phyloP scores from a whole-genome alignment of 495 filamentous ascomycete genomes.

The Ascobolus immersus region DNA sequence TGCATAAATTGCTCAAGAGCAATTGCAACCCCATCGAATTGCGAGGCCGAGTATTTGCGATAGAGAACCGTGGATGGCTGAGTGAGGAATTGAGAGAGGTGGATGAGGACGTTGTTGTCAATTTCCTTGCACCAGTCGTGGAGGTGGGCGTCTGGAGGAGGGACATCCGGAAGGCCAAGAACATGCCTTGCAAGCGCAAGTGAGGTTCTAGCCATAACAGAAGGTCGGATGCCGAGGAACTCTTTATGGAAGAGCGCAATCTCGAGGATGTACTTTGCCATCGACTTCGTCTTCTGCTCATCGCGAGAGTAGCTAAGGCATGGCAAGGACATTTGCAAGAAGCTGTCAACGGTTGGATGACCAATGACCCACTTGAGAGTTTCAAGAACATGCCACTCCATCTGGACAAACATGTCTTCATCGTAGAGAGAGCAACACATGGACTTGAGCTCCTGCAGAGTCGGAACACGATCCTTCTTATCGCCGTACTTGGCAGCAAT shows the following conservation, averaged over 20 bases:
- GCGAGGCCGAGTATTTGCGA: constrained; percentile 63
- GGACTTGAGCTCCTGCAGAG: constrained; percentile 81
- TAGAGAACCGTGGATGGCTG: constrained; percentile 64
- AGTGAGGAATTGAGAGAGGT: constrained; percentile 63
- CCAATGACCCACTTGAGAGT: constrained; percentile 93
- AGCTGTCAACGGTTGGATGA: constrained; percentile 82
- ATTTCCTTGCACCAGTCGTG: constrained; percentile 61
- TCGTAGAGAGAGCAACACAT: constrained; percentile 99
- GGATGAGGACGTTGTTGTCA: constrained; percentile 51
- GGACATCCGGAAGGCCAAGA: constrained; percentile 28
- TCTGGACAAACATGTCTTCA: constrained; percentile 98
- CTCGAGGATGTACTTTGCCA: constrained; percentile 81
- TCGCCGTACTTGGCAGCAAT: constrained; percentile 98
- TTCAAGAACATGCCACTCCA: constrained; percentile 99
- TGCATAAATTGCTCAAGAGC: constrained; percentile 68
- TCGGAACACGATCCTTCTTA: constrained; percentile 87
- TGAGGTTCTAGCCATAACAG: constrained; percentile 67
- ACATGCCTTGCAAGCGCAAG: constrained; percentile 71
- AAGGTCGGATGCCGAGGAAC: constrained; percentile 72
- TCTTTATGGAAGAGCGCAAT: constrained; percentile 89
- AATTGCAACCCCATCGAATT: constrained; percentile 56
- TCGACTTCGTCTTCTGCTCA: constrained; percentile 78
- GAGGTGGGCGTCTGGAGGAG: constrained; percentile 45
- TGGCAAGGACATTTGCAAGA: constrained; percentile 50
- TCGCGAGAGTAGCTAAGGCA: constrained; percentile 32